phyloP scores from a whole-genome alignment of 2,329 filamentous ascomycete species.

The Aureobasidium sp. region DNA sequence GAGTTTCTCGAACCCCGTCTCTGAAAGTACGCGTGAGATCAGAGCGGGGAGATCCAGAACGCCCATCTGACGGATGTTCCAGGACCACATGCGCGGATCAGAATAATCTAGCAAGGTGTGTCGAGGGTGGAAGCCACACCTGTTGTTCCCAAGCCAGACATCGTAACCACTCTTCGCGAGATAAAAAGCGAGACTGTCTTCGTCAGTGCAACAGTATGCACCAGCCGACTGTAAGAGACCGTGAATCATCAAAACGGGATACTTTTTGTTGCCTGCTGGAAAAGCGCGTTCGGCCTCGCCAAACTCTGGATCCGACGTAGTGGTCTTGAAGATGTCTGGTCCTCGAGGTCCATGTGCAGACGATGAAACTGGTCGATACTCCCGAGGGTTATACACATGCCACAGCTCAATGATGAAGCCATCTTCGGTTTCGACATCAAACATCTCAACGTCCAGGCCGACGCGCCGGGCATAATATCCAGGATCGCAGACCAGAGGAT shows the following conservation, averaged over 20 bases:
- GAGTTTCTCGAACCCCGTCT: slow-evolving; percentile 77
- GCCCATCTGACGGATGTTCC: slow-evolving; percentile 94
- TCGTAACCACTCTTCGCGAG: slow-evolving; percentile 89
- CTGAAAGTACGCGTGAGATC: slow-evolving; percentile 66
- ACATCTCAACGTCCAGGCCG: slow-evolving; percentile 76
- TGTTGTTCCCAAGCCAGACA: slow-evolving; percentile 92
- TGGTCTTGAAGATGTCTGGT: slow-evolving; percentile 52
- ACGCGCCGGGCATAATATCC: slow-evolving; percentile 82
- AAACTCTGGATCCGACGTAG: slow-evolving; percentile 19
- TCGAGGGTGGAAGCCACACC: slow-evolving; percentile 74
- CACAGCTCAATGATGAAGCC: slow-evolving; percentile 84
- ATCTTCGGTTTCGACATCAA: slow-evolving; percentile 85
- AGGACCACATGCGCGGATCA: slow-evolving; percentile 92
- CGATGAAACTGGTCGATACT: slow-evolving; percentile 49
- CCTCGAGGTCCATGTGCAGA: slow-evolving; percentile 48
- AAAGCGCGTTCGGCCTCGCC: slow-evolving; percentile 33
- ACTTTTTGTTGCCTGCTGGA: slow-evolving; percentile 46
- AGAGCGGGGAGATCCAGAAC: slow-evolving; percentile 80
- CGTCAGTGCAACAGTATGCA: slow-evolving; percentile 84
- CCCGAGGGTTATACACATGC: slow-evolving; percentile 80
- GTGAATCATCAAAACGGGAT: slow-evolving; percentile 80
- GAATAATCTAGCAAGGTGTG: slow-evolving; percentile 63
- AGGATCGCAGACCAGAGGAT: slow-evolving; percentile 71
- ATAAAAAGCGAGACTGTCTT: slow-evolving; percentile 83
- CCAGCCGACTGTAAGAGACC: slow-evolving; percentile 82